Evolutionary conservation across 345 rosid genomes (phyloP).

Genomic region (Brassica cretica): DNA sequence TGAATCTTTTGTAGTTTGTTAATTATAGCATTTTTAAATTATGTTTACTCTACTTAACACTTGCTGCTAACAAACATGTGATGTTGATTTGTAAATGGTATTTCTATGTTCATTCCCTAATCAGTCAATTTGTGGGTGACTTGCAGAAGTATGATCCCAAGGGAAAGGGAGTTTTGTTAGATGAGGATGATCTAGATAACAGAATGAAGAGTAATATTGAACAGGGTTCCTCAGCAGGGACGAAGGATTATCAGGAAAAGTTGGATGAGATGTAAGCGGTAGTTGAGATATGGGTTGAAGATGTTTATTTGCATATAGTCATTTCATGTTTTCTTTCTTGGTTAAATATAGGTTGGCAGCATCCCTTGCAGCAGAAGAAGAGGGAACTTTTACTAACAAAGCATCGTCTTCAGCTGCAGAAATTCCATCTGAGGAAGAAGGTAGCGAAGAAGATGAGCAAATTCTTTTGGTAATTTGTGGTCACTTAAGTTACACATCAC

Average conservation of each 20-base stretch:
- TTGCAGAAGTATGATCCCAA: slow-evolving; percentile 44
- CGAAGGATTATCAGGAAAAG: slow-evolving; percentile 48
- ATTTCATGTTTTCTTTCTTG: slow-evolving; percentile 27
- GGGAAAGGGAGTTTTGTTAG: slow-evolving; percentile 48
- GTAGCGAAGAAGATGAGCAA: slow-evolving; percentile 56
- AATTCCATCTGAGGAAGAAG: slow-evolving; percentile 47
- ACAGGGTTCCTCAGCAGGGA: slow-evolving; percentile 32
- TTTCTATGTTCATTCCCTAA: not conserved
- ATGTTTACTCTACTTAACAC: not conserved
- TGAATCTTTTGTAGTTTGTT: not conserved
- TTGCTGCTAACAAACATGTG: not conserved
- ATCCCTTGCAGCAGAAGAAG: slow-evolving; percentile 62
- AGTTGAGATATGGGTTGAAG: slow-evolving; percentile 16
- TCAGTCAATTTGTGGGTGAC: not conserved
- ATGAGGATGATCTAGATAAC: slow-evolving; percentile 32
- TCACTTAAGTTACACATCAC: not conserved
- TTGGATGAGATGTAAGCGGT: slow-evolving; percentile 68
- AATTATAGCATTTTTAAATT: not conserved
- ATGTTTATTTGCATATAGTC: slow-evolving; percentile 16
- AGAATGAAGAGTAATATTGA: slow-evolving; percentile 19
- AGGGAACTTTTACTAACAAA: slow-evolving; percentile 24
- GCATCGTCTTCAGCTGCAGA: slow-evolving; percentile 52
- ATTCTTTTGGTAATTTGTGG: slow-evolving; percentile 40
- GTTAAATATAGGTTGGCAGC: slow-evolving; percentile 64
- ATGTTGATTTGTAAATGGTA: not conserved